Base-by-base conservation (phyloP, 2,329 filamentous ascomycete genomes). In the Fusarium sp. region DNA sequence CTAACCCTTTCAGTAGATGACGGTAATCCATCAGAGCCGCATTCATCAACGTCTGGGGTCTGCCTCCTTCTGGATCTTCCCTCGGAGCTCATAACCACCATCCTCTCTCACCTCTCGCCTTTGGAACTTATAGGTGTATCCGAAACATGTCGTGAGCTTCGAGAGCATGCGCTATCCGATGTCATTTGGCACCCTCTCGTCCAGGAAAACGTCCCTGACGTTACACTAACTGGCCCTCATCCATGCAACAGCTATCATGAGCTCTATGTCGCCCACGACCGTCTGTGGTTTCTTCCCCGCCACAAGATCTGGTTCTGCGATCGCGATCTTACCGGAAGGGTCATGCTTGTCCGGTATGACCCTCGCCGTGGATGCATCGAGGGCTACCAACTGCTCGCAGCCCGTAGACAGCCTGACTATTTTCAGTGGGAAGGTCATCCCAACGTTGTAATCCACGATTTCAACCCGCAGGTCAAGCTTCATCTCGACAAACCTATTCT, bases 271-370 rank as follows among this genome's bases (percentile, higher is more conserved):
- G 87, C 91, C 22, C 93, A 97, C 80, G 89, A 97, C 72, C 92
- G 93, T 0, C 90, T 92, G 77, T 98, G 95, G 95, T 98, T 97
- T 78, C 86, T 98, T 1, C 87, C 94, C 0, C 90, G 89, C 61
- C 87, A 94, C 80, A 95, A 94, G 82, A 86, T 98, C 72, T 98
- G 95, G 95, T 96, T 98, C 79, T 90, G 91, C 68, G 94, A 98
- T 81, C 88, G 86, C 3, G 88, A 91, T 33, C 87, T 94, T 57
- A 92, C 89, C 2, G 95, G 95, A 0, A 93, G 93, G 79, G 82
- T 98, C 47, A 87, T 97, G 30, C 79, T 98, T 43, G 88, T 89
- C n/a, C 91, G 93, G 14, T 98, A 95, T 79, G 91, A 98, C 79
- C 89, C 91, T 54, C 84, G 89, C 5, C 87, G 90, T 50, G 93